Percentiles rank a stretch among this genome's conserved stretches.
Conservation (phyloP, 164 flowering plant species). For the Warburgia ugandensis region DNA sequence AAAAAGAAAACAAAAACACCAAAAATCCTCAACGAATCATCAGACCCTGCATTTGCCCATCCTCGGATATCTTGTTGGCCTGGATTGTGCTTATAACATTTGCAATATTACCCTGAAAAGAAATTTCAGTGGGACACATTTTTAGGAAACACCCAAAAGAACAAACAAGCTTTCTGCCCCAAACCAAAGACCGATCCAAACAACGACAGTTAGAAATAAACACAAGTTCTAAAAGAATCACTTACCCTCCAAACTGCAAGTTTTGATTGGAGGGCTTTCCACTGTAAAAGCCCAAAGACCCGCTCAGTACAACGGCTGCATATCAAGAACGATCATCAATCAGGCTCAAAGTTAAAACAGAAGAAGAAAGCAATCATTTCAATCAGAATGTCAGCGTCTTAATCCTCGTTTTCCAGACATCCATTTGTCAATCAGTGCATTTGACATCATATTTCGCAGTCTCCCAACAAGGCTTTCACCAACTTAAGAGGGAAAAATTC, state of each 20-base stretch:
- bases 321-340: too few species aligned
- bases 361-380: background rate
- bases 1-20: too few species aligned
- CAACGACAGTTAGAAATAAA: too few species aligned
- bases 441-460: too few species aligned
- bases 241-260: slow-evolving; percentile 83
- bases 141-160: background rate
- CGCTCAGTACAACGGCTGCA: slow-evolving; percentile 77
- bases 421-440: too few species aligned
- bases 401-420: too few species aligned
- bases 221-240: background rate
- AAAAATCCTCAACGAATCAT: slow-evolving; percentile 32
- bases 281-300: slow-evolving; percentile 70
- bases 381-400: too few species aligned
- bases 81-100: slow-evolving; percentile 66
- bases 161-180: background rate
- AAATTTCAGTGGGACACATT: background rate
- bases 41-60: slow-evolving; percentile 50
- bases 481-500: too few species aligned
- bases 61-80: slow-evolving; percentile 67
- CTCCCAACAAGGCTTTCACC: too few species aligned
- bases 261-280: slow-evolving; percentile 63
- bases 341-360: slow-evolving; percentile 10
- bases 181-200: background rate
- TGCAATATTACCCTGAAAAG: slow-evolving; percentile 58